Conservation (phyloP, 176 grass and related monocot species). For the Eragrostis nindensis region DNA sequence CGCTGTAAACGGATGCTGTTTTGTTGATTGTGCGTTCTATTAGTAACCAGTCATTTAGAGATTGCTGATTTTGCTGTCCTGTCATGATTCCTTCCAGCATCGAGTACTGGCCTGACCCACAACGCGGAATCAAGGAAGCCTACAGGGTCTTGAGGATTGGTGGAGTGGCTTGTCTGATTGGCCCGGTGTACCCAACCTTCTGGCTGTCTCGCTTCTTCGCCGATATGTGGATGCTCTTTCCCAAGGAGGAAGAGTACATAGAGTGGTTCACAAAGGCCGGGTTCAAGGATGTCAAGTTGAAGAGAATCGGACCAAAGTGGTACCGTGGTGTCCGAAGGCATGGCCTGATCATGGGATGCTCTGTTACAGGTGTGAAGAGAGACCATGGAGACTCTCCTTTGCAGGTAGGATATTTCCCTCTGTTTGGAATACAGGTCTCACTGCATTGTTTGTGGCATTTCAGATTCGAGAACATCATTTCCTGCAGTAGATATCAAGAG, state of each 20-base stretch:
- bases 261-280: conserved; percentile 94
- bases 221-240: conserved; percentile 99
- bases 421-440: background rate
- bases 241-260: conserved; percentile 95
- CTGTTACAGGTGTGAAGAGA: conserved; percentile 82
- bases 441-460: background rate
- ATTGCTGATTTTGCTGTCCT: background rate
- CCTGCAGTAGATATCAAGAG: background rate
- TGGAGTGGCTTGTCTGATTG: conserved; percentile 80
- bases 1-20: background rate
- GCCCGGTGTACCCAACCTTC: conserved; percentile 90
- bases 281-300: conserved; percentile 85
- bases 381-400: conserved; percentile 75
- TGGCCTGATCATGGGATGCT: conserved; percentile 96
- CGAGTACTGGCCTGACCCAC: conserved; percentile 93
- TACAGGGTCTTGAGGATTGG: conserved; percentile 86
- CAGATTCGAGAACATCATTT: background rate
- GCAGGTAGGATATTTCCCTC: conserved; percentile 39
- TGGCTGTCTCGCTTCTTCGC: conserved; percentile 91
- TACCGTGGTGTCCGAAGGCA: conserved; percentile 87
- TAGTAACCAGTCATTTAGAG: background rate
- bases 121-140: conserved; percentile 91
- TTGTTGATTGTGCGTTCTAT: background rate
- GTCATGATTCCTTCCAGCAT: conserved; percentile 54
- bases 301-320: conserved; percentile 97